These are phyloP conservation scores for Aspergillus mulundensis DNA, from an alignment of 495 filamentous ascomycete species.

Conservation along the genomic window DNA sequence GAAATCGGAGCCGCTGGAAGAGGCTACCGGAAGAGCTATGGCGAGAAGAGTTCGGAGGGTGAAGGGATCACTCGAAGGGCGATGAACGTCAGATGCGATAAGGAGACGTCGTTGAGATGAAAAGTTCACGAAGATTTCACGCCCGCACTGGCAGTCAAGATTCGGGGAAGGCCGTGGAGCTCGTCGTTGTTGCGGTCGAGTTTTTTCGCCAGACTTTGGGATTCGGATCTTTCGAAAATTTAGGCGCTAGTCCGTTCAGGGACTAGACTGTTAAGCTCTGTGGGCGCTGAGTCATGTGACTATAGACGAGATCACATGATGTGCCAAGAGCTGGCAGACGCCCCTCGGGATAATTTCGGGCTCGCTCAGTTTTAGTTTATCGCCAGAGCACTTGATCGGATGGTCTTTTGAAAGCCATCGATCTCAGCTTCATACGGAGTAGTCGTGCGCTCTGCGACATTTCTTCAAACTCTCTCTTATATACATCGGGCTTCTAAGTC, in stretches of 20 bases:
- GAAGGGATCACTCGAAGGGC: constrained; percentile 6
- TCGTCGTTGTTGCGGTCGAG: constrained; percentile 44
- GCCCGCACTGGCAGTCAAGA: constrained; percentile 25
- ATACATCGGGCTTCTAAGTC: too few relatives aligned
- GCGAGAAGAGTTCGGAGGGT: constrained; percentile 10
- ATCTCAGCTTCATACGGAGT: too few relatives aligned
- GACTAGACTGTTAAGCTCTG: constrained; percentile 13
- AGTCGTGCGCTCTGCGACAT: too few relatives aligned
- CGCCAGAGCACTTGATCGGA: too few relatives aligned
- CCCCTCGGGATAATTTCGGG: background rate
- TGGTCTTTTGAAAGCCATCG: too few relatives aligned
- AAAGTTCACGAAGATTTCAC: constrained; percentile 23
- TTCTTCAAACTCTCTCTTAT: too few relatives aligned
- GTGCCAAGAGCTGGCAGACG: background rate
- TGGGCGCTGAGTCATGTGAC: constrained; percentile 27
- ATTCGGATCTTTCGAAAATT: constrained; percentile 47
- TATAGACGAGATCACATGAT: constrained; percentile 27
- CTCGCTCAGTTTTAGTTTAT: too few relatives aligned
- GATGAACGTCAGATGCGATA: constrained; percentile 11
- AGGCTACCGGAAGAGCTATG: constrained; percentile 12
- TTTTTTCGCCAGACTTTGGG: constrained; percentile 37
- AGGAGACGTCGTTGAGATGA: constrained; percentile 12
- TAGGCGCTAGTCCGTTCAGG: constrained; percentile 30
- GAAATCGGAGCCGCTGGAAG: constrained; percentile 12
- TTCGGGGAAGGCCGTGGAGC: constrained; percentile 38